These are phyloP conservation scores for Apiosordaria backusii DNA, from an alignment of 495 filamentous ascomycete genomes.

Conservation along the genomic window DNA sequence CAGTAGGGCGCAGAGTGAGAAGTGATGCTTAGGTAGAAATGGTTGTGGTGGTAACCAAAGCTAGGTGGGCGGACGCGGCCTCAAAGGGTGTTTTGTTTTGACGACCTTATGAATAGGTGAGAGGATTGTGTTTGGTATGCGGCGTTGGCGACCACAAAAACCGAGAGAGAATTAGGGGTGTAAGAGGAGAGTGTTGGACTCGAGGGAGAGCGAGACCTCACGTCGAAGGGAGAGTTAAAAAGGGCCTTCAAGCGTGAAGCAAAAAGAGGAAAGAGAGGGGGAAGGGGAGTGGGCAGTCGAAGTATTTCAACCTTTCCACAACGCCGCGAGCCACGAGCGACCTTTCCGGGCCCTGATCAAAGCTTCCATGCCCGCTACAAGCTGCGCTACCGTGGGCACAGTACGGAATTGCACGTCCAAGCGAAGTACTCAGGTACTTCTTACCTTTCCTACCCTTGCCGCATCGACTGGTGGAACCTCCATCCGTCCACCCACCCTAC, in stretches of 20 bases:
- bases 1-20: conserved; percentile 7
- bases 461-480: conserved; percentile 10
- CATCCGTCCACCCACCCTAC: not conserved
- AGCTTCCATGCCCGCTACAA: conserved; percentile 16
- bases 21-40: conserved; percentile 10
- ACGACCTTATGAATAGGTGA: conserved; percentile 32
- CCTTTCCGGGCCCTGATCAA: conserved; percentile 28
- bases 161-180: conserved; percentile 15
- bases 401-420: conserved; percentile 22
- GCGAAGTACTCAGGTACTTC: conserved; percentile 16
- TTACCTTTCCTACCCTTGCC: conserved; percentile 13
- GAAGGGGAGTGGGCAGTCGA: conserved; percentile 22
- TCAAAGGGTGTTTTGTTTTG: conserved; percentile 12
- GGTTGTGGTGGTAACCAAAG: conserved; percentile 9
- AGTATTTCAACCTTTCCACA: conserved; percentile 35
- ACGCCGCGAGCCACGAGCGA: conserved; percentile 25
- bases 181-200: conserved; percentile 30
- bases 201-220: conserved; percentile 35
- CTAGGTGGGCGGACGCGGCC: conserved; percentile 3
- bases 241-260: conserved; percentile 36
- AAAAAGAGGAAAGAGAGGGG: conserved; percentile 29
- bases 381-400: conserved; percentile 21
- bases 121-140: conserved; percentile 19
- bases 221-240: conserved; percentile 40
- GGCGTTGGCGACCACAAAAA: conserved; percentile 22